A percentile compares a stretch with the other conserved stretches of the same genome.
Conservation (phyloP, 2,329 filamentous ascomycete genomes). For the Penicillium sp. region DNA sequence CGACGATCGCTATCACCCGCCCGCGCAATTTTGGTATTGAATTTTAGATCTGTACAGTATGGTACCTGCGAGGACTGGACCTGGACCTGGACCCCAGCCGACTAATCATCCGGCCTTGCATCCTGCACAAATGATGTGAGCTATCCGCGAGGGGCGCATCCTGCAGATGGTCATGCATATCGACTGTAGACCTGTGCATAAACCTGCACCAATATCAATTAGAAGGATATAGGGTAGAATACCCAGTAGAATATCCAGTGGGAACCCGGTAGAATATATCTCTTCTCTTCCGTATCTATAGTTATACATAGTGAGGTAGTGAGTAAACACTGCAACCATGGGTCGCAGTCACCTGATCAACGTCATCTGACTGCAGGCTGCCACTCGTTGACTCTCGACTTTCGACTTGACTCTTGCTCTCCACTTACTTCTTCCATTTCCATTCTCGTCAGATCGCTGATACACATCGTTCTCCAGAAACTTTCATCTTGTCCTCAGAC, state of each 20-base stretch:
- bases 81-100: too few species aligned
- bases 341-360: conserved; percentile 22
- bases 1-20: conserved; percentile 27
- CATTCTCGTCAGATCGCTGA: too few species aligned
- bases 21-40: conserved; percentile 8
- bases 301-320: too few species aligned
- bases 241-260: too few species aligned
- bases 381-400: conserved; percentile 4
- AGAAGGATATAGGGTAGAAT: too few species aligned
- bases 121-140: conserved; percentile 12
- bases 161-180: conserved; percentile 1
- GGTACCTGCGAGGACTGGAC: not conserved
- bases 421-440: not conserved
- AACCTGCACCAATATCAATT: too few species aligned
- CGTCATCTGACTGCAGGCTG: conserved; percentile 25
- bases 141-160: conserved; percentile 6
- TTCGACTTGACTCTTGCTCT: not conserved
- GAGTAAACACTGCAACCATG: too few species aligned
- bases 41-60: not conserved
- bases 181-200: too few species aligned
- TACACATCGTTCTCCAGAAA: conserved; percentile 9
- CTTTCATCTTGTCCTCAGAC: conserved; percentile 1
- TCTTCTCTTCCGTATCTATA: too few species aligned
- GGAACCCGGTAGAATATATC: too few species aligned
- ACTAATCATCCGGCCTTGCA: conserved; percentile 18